phyloP scores from a whole-genome alignment of 1,139 yeast species.

The Yamadazyma oceani region DNA sequence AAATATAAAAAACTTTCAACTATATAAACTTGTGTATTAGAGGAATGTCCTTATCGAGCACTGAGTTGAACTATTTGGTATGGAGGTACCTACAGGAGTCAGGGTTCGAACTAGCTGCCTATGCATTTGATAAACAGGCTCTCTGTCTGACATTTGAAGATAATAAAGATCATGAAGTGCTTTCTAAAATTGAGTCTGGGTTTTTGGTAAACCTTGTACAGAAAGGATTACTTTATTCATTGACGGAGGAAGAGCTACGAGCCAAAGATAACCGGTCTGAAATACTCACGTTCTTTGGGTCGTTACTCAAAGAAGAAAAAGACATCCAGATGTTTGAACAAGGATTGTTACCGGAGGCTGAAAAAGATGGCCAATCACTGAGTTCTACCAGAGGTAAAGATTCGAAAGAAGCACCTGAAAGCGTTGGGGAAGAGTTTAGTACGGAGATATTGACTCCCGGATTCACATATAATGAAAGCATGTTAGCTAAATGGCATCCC shows the following conservation, averaged over 20 bases:
- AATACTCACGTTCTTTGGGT: slow-evolving; percentile 30
- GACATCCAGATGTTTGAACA: slow-evolving; percentile 4
- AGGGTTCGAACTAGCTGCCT: slow-evolving; percentile 78
- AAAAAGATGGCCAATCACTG: too few relatives aligned
- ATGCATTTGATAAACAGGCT: slow-evolving; percentile 78
- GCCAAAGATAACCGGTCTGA: slow-evolving; percentile 16
- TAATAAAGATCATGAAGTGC: slow-evolving; percentile 41
- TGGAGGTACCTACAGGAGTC: slow-evolving; percentile 94
- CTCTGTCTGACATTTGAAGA: slow-evolving; percentile 59
- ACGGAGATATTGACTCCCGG: slow-evolving; percentile 25
- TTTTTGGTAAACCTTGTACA: slow-evolving; percentile 79
- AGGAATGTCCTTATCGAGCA: slow-evolving; percentile 76
- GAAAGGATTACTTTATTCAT: slow-evolving; percentile 72
- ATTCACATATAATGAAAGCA: slow-evolving; percentile 27
- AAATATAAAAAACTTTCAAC: too few relatives aligned
- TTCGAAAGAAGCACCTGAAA: not conserved
- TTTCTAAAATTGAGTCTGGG: slow-evolving; percentile 61
- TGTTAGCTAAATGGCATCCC: slow-evolving; percentile 44
- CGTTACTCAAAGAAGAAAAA: slow-evolving; percentile 26
- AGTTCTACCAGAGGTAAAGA: not conserved
- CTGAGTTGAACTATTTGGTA: slow-evolving; percentile 83
- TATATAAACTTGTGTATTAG: not conserved
- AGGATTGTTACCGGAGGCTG: not conserved
- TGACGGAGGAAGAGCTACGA: slow-evolving; percentile 32
- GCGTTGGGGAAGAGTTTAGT: slow-evolving; percentile 11